A percentile compares a stretch with the other conserved stretches of the same genome.
Evolutionary conservation across 768 basidiomycete genomes (phyloP).

Genomic region (Xerocomus spinulosus): DNA sequence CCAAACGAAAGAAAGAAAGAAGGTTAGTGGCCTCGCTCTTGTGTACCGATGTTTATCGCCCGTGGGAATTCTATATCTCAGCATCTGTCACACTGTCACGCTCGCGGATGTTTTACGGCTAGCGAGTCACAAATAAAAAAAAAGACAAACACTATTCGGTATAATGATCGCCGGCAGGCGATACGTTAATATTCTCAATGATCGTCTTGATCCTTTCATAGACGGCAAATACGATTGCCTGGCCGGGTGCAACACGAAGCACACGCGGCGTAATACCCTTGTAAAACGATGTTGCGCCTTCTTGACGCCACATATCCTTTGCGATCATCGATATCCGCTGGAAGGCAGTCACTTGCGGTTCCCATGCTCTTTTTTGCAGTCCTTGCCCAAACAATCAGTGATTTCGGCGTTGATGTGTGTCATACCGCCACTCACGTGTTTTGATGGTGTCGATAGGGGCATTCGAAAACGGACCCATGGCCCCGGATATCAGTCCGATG

Average conservation of each 20-base stretch:
- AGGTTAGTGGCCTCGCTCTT: conserved; percentile 11
- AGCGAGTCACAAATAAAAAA: neutral
- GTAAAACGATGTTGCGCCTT: conserved; percentile 90
- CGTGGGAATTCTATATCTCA: conserved; percentile 34
- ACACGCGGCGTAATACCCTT: conserved; percentile 98
- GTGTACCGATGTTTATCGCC: conserved; percentile 35
- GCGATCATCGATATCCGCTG: conserved; percentile 78
- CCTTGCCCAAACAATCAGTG: conserved; percentile 39
- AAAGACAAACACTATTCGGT: conserved; percentile 45
- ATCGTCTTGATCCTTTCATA: conserved; percentile 80
- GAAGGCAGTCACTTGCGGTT: conserved; percentile 71
- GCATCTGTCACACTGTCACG: conserved; percentile 30
- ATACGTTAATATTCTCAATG: conserved; percentile 66
- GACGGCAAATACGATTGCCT: conserved; percentile 96
- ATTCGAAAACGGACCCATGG: conserved; percentile 98
- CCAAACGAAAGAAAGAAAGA: conserved; percentile 27
- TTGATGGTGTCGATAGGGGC: conserved; percentile 95
- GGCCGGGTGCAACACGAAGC: conserved; percentile 92
- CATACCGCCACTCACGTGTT: conserved; percentile 59
- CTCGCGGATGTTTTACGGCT: neutral
- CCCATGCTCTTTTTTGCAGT: conserved; percentile 76
- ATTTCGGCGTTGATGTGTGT: neutral
- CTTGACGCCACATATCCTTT: conserved; percentile 87
- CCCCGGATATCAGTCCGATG: conserved; percentile 93
- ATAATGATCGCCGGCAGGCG: conserved; percentile 57